Percentiles rank a stretch among this genome's conserved stretches.
These are phyloP conservation scores for Fusarium sp. DNA, from an alignment of 2,329 filamentous ascomycete genomes.

Conservation along the genomic window DNA sequence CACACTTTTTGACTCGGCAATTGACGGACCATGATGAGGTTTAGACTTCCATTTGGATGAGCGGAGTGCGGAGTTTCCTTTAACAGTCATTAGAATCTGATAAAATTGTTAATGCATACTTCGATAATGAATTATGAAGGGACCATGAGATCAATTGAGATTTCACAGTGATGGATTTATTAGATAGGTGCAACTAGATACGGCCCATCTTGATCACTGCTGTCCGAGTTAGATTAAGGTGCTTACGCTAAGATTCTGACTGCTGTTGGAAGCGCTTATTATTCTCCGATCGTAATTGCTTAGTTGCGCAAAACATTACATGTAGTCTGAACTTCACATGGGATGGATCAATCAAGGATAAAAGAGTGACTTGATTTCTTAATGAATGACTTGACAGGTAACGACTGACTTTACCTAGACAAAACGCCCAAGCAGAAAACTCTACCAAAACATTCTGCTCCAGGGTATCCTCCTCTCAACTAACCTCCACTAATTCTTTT, in stretches of 20 bases:
- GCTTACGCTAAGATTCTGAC: too few species aligned
- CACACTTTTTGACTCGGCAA: conserved; percentile 22
- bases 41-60: neutral
- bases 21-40: neutral
- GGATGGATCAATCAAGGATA: neutral
- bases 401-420: neutral
- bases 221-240: too few species aligned
- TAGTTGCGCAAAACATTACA: neutral
- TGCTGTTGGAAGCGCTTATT: too few species aligned
- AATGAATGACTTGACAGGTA: neutral
- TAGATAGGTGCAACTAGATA: too few species aligned
- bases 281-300: too few species aligned
- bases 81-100: too few species aligned
- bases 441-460: neutral
- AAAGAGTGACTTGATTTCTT: neutral
- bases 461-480: neutral
- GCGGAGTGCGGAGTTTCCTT: neutral
- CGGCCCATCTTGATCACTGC: too few species aligned
- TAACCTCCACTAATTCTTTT: neutral
- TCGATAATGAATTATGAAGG: neutral
- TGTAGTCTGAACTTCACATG: neutral
- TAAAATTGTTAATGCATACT: neutral
- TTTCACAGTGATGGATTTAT: neutral
- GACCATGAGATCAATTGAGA: neutral
- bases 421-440: neutral